A percentile compares a stretch with the other conserved stretches of the same genome.
Evolutionary conservation across 1,284 basidiomycete species (phyloP).

Genomic region (Paramarasmius palmivorus): DNA sequence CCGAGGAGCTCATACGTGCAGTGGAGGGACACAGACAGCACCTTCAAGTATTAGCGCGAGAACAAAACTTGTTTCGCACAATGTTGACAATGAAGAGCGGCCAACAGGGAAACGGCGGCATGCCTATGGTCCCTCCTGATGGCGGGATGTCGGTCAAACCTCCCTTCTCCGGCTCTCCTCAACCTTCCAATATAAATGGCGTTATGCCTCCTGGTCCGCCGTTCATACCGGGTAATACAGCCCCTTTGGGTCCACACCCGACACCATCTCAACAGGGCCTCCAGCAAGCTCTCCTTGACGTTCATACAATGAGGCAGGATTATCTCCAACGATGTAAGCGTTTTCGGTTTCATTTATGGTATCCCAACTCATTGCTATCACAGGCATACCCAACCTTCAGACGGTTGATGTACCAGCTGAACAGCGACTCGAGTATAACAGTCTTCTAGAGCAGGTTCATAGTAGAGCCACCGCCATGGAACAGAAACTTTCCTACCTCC

Average conservation of each 20-base stretch:
- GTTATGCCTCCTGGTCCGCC: neutral
- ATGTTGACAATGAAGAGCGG: neutral
- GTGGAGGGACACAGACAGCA: conserved; percentile 56
- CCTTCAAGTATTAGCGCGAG: conserved; percentile 40
- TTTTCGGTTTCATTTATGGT: conserved; percentile 16
- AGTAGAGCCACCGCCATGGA: conserved; percentile 48
- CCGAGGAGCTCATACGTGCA: conserved; percentile 50
- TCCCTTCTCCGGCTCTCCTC: neutral
- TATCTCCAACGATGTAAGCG: conserved; percentile 27
- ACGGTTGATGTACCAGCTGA: conserved; percentile 45
- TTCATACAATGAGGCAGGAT: conserved; percentile 14
- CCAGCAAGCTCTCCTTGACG: conserved; percentile 10
- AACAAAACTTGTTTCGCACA: conserved; percentile 40
- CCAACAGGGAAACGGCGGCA: neutral
- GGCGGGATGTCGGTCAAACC: neutral
- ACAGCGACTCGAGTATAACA: conserved; percentile 52
- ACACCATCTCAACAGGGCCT: neutral
- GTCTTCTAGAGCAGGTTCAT: conserved; percentile 47
- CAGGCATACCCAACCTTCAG: conserved; percentile 30
- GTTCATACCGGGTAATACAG: too few species aligned
- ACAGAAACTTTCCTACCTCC: conserved; percentile 47
- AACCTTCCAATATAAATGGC: too few species aligned
- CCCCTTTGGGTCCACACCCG: too few species aligned
- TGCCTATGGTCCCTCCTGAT: neutral
- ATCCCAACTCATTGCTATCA: conserved; percentile 16